These are phyloP conservation scores for Wallacemonas sp. DNA, from an alignment of 208 protist genomes.

Conservation along the genomic window DNA sequence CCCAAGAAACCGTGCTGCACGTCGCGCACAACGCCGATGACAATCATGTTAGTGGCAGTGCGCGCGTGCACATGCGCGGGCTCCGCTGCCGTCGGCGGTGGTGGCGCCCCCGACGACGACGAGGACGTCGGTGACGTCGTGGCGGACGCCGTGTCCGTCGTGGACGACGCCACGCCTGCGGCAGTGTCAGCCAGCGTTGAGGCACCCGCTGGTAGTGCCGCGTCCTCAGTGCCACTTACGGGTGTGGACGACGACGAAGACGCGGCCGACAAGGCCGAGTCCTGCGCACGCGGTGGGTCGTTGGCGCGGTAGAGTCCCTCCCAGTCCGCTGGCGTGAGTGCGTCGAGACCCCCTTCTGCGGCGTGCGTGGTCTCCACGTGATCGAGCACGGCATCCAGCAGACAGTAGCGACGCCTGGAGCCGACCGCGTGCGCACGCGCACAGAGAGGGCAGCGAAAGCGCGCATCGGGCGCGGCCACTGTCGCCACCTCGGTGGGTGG, in stretches of 20 bases:
- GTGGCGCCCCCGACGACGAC: background rate
- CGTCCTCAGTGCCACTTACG: background rate
- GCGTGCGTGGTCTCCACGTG: slow-evolving; percentile 51
- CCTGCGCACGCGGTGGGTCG: background rate
- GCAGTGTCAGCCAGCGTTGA: too few relatives aligned
- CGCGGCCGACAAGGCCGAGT: background rate
- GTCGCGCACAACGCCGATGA: slow-evolving; percentile 63
- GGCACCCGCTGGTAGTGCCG: too few relatives aligned
- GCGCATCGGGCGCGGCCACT: background rate
- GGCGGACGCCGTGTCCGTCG: too few relatives aligned
- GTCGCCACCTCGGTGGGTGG: background rate
- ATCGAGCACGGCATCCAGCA: slow-evolving; percentile 61
- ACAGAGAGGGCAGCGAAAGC: slow-evolving; percentile 23
- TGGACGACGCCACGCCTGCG: too few relatives aligned
- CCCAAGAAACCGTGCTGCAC: slow-evolving; percentile 72
- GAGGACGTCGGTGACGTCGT: background rate
- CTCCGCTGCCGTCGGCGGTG: background rate
- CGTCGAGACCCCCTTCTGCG: slow-evolving; percentile 8
- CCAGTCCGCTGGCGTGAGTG: slow-evolving; percentile 38
- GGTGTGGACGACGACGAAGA: slow-evolving; percentile 3
- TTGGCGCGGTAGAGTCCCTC: slow-evolving; percentile 26
- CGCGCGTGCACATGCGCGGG: slow-evolving; percentile 58
- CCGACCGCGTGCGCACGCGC: slow-evolving; percentile 1
- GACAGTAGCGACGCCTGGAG: slow-evolving; percentile 24
- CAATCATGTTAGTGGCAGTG: slow-evolving; percentile 43